A percentile compares a stretch with the other conserved stretches of the same genome.
Evolutionary conservation across 768 basidiomycete genomes (phyloP).

Genomic region (Lactarius psammicola): DNA sequence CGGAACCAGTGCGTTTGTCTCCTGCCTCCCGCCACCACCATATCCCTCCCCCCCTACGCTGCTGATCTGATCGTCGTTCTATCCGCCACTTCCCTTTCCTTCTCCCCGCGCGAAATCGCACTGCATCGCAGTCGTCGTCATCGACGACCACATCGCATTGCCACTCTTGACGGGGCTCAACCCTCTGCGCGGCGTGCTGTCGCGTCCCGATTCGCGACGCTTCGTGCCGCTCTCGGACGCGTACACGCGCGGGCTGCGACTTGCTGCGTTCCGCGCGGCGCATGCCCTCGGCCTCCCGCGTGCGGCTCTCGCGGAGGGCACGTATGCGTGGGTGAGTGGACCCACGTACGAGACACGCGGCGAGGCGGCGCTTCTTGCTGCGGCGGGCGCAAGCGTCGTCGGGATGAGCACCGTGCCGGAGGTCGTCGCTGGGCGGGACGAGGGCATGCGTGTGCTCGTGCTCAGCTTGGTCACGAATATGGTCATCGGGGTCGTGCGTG

Average conservation of each 20-base stretch:
- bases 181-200: conserved; percentile 71
- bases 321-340: conserved; percentile 88
- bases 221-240: conserved; percentile 86
- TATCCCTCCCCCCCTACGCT: not conserved
- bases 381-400: conserved; percentile 83
- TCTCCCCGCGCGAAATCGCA: not conserved
- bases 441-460: conserved; percentile 72
- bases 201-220: conserved; percentile 58
- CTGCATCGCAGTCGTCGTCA: conserved; percentile 60
- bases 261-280: conserved; percentile 68
- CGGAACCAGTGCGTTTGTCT: conserved; percentile 61
- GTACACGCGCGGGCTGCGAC: conserved; percentile 71
- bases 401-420: conserved; percentile 95
- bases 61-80: not conserved
- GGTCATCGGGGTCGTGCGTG: conserved; percentile 61
- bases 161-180: conserved; percentile 78
- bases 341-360: conserved; percentile 90
- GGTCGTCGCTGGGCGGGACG: conserved; percentile 76
- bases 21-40: not conserved
- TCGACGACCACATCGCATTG: conserved; percentile 82
- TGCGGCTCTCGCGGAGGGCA: conserved; percentile 70
- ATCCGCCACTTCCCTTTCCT: not conserved
- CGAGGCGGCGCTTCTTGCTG: conserved; percentile 74
- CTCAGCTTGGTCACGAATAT: conserved; percentile 84
- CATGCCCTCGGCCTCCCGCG: conserved; percentile 54